Base-by-base conservation (phyloP, 768 basidiomycete species). In the Sarcomyxa edulis region DNA sequence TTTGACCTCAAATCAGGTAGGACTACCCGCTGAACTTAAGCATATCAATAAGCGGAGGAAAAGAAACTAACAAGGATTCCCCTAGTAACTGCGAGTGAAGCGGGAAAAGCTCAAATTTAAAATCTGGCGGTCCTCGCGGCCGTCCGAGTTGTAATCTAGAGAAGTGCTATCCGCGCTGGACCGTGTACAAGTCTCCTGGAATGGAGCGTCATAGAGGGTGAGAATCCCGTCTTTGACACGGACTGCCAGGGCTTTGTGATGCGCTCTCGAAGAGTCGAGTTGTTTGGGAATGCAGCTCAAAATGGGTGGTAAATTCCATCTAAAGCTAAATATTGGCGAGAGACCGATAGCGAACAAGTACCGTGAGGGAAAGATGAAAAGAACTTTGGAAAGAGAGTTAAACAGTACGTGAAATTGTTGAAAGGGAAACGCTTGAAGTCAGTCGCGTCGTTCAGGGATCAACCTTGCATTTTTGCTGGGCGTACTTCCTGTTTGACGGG, bases 21-120 rank as follows among this genome's bases (percentile, higher is more conserved):
- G 80, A 78, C 69, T 81, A 83, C 81, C 80, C 76, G 72, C 80
- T 80, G 78, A 81, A 83, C 77, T 83, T 83, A 81, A 83, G 81
- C 80, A 82, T 81, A 83, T 83, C 77, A 84, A 81, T 82, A 81
- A 84, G 81, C 74, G 75, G 80, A 83, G 81, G 81, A 83, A 83
- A 84, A 84, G 82, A 82, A 84, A 84, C 79, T 81, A 84, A 84
- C 81, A 74, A 81, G 81, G 81, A 82, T 83, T 84, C 77, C 81
- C 78, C 72, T 78, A 82, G 81, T 83, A 83, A 78, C 81, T 78
- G 81, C 78, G 76, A 83, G 81, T 80, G 81, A 82, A 84, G 76
- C 65, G 76, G 81, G 78, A 84, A 75, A 65, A 81, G 78, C 80
- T 81, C 81, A 81, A 82, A 79, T 81, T 81, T 81, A 66, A 71